phyloP scores from a whole-genome alignment of 148 eudicot species.

The Spergularia bocconei region DNA sequence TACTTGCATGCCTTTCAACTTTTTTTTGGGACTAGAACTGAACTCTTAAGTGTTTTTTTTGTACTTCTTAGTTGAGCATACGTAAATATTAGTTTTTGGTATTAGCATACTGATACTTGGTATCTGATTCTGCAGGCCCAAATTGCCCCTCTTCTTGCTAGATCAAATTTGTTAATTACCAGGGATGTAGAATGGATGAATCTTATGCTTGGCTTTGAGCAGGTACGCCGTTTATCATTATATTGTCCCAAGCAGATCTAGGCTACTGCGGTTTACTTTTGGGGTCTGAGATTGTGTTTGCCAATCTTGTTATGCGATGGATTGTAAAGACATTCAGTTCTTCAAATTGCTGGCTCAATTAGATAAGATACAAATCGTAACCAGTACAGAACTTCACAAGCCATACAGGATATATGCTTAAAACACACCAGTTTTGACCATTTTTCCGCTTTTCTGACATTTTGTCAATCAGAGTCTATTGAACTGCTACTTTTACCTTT shows the following conservation, averaged over 20 bases:
- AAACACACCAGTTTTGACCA: constrained; percentile 4
- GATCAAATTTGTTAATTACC: constrained; percentile 90
- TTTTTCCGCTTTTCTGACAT: not conserved
- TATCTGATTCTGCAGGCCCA: constrained; percentile 38
- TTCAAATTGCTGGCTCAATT: not conserved
- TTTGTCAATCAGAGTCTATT: not conserved
- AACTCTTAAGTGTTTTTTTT: not conserved
- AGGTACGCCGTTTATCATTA: constrained; percentile 41
- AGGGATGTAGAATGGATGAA: constrained; percentile 99
- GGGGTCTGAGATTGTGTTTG: not conserved
- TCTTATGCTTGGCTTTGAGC: constrained; percentile 93
- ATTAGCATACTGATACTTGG: constrained; percentile 1
- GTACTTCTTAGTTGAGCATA: not conserved
- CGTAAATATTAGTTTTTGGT: not conserved
- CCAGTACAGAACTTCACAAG: not conserved
- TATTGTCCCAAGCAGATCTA: not conserved
- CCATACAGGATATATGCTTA: not conserved
- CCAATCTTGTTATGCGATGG: not conserved
- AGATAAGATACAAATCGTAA: not conserved
- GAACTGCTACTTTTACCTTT: not conserved
- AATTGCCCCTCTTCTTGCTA: constrained; percentile 89
- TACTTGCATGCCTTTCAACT: not conserved
- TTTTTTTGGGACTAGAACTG: not conserved
- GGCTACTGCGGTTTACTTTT: not conserved
- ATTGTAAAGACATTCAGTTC: not conserved